Conservation (phyloP, 352 stramenopile species). For the Salisapilia sapeloensis region DNA sequence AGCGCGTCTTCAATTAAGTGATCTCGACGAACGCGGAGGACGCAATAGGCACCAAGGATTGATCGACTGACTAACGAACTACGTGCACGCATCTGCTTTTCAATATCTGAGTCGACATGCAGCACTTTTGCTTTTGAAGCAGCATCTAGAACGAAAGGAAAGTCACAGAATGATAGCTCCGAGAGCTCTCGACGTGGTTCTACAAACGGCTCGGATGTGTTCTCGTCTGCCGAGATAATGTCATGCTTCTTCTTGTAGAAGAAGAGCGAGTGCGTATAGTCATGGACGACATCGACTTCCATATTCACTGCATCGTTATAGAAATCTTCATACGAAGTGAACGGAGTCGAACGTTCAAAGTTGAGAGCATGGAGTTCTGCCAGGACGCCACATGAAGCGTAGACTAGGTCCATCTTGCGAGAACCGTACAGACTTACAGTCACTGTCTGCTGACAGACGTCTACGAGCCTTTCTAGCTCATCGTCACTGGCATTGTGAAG, state of each 20-base stretch:
- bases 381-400: slow-evolving; percentile 43
- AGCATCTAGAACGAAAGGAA: slow-evolving; percentile 59
- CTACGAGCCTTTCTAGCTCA: slow-evolving; percentile 39
- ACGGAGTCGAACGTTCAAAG: slow-evolving; percentile 12
- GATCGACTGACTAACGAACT: slow-evolving; percentile 27
- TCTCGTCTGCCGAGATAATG: slow-evolving; percentile 3
- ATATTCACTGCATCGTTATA: slow-evolving; percentile 75
- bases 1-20: slow-evolving; percentile 62
- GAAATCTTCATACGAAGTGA: slow-evolving; percentile 53
- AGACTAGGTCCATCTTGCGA: slow-evolving; percentile 60
- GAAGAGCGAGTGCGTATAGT: slow-evolving; percentile 57
- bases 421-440: slow-evolving; percentile 55
- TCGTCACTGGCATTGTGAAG: slow-evolving; percentile 25
- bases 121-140: slow-evolving; percentile 63
- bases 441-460: slow-evolving; percentile 62
- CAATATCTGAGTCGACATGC: slow-evolving; percentile 60
- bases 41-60: slow-evolving; percentile 20
- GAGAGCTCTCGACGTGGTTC: slow-evolving; percentile 41
- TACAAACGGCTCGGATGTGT: slow-evolving; percentile 3
- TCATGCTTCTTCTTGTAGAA: slow-evolving; percentile 39
- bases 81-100: slow-evolving; percentile 37
- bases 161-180: slow-evolving; percentile 71
- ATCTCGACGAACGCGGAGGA: slow-evolving; percentile 47
- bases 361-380: slow-evolving; percentile 59
- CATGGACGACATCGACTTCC: slow-evolving; percentile 62